Base-by-base conservation (phyloP, 2,329 filamentous ascomycete genomes). In the Elsinoe australis region DNA sequence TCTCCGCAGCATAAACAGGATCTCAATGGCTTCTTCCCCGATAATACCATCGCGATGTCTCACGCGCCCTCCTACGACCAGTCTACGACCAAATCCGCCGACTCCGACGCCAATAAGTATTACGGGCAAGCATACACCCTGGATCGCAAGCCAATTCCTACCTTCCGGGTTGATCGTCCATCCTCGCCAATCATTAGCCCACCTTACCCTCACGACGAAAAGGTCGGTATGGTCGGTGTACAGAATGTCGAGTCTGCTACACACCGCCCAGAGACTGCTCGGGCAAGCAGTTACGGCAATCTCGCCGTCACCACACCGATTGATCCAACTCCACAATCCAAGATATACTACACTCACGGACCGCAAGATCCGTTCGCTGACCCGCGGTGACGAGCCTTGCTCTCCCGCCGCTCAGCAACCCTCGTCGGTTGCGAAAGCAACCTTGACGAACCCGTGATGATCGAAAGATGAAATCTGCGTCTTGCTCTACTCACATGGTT, bases 91-190 rank as follows among this genome's bases (percentile, higher is more conserved):
- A 47, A 54, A 17, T 58, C 61, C 31, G 68, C 67, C 49, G 64
- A 70, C 56, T 65, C 70, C 53, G 58, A 59, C 33, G 66, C 62
- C 50, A 71, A 71, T 56, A 69, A 64, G 52, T 62, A 59, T 51
- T 57, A 63, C 50, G 67, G 66, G 34, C 68, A 69, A 53, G 61
- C 67, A n/a, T 72, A 71, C 56, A 71, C 69, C 10, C 59, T 72
- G 28, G 61, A 61, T 22, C 67, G 67, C 44, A 65, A 64, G 32
- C 69, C 68, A 19, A 64, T 71, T 47, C 67, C 67, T 19, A 68
- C 61, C 15, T 66, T 67, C 52, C 64, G 66, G 33, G 57, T 64
- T 42, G 51, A 53, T 49, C 56, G 49, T 53, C 61, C 53, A 49
- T 58, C 55, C 42, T 57, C 59, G 52, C 55, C 58, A 17, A 58